Evolutionary conservation across 2,329 filamentous ascomycete species (phyloP), one percentile per base, ranked within the genome.

Genomic region (Aspergillus pseudonomiae): DNA sequence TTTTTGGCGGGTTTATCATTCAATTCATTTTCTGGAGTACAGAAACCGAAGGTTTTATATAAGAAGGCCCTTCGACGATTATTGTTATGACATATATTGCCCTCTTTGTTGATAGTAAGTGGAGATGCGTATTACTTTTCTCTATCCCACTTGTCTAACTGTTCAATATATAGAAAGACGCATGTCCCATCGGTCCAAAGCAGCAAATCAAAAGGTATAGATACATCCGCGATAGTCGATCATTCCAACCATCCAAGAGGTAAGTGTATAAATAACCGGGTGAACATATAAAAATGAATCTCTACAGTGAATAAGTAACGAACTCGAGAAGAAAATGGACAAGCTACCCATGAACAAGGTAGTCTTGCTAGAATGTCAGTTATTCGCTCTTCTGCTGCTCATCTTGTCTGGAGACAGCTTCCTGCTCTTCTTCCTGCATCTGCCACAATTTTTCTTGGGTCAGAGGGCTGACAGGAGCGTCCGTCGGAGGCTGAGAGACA

Each of bases 361-460:
- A 34, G 43, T n/a, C 43, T 28, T 24, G 24, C 46, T 54, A 50
- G 45, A 21, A 28, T 36, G 43, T 21, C 36, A 39, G 6, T 41
- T 62, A 62, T 12, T 54, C 61, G 32, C 39, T 62, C 41, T 55
- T 62, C 32, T 41, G 48, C 26, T 41, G 39, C 28, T 53, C 39
- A n/a, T 36, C 30, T 34, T 32, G 24, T 53, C 46, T 53, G 21
- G 34, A 43, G n/a, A 26, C 70, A 50, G 79, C 75, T 48, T 71
- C 68, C 16, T 79, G 77, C 62, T 79, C 75, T 28, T 76, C 75
- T 43, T 74, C 73, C 53, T 79, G 72, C 30, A 78, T 70, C 66
- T 85, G 78, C 71, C 85, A 84, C 62, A 85, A 79, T 65, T 86
- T 84, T 46, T 82, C 78, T 73, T 83, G 81, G 7, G 76, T 83